phyloP scores from a whole-genome alignment of 2,329 filamentous ascomycete genomes.

The Penicillium carneum region DNA sequence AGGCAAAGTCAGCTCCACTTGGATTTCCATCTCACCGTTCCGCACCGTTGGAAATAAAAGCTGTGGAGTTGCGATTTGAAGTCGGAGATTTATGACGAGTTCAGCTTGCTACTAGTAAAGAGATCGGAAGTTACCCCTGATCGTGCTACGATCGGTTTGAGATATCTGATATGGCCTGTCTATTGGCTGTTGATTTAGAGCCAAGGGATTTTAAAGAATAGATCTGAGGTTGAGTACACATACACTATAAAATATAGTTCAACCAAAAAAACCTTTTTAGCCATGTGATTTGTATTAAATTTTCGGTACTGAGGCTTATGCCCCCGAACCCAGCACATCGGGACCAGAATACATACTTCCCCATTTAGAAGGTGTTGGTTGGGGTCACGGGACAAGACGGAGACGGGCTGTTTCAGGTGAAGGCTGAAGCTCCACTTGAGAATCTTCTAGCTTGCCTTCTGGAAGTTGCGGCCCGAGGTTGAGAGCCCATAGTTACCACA shows the following conservation, averaged over 20 bases:
- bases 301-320: background rate
- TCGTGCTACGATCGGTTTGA: slow-evolving; percentile 9
- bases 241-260: background rate
- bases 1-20: slow-evolving; percentile 26
- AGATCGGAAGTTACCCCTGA: slow-evolving; percentile 11
- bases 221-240: background rate
- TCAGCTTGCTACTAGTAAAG: background rate
- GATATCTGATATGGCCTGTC: background rate
- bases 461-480: slow-evolving; percentile 30
- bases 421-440: slow-evolving; percentile 21
- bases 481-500: slow-evolving; percentile 11
- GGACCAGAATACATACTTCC: background rate
- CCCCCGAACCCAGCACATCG: slow-evolving; percentile 1
- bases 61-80: slow-evolving; percentile 23
- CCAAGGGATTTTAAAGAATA: background rate
- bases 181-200: background rate
- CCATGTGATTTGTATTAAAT: background rate
- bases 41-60: slow-evolving; percentile 34
- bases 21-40: slow-evolving; percentile 26
- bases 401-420: slow-evolving; percentile 25
- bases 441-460: slow-evolving; percentile 29
- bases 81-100: slow-evolving; percentile 17
- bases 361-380: slow-evolving; percentile 17
- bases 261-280: background rate
- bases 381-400: slow-evolving; percentile 22